A percentile compares a stretch with the other conserved stretches of the same genome.
phyloP scores from a whole-genome alignment of 345 rosid species.

The Passiflora organensis region DNA sequence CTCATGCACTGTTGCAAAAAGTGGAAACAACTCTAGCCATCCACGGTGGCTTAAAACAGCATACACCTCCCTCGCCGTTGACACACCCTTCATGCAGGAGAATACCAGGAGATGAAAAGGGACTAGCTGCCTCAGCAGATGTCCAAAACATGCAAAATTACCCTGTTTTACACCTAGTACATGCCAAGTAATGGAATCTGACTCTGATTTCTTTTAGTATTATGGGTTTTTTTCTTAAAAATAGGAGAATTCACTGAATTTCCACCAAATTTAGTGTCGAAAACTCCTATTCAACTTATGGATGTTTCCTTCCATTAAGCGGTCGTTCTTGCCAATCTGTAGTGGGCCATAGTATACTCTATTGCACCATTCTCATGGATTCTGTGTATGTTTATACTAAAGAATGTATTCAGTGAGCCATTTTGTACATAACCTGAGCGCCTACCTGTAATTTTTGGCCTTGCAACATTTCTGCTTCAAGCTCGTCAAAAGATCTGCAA shows the following conservation, averaged over 20 bases:
- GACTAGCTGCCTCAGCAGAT: background rate
- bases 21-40: conserved; percentile 81
- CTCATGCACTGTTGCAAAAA: conserved; percentile 74
- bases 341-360: background rate
- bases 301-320: background rate
- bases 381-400: background rate
- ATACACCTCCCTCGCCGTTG: conserved; percentile 81
- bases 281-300: background rate
- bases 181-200: background rate
- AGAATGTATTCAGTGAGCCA: background rate
- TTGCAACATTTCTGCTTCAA: conserved; percentile 87
- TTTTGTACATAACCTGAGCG: background rate
- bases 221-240: too few relatives aligned
- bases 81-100: conserved; percentile 55
- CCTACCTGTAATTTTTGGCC: conserved; percentile 95
- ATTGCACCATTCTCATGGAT: background rate
- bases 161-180: background rate
- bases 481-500: conserved; percentile 88
- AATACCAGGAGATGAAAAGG: background rate
- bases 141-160: background rate
- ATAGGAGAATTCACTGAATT: too few relatives aligned
- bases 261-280: too few relatives aligned
- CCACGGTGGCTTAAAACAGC: conserved; percentile 71
- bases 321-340: too few relatives aligned
- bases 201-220: background rate